These are phyloP conservation scores for Nakazawaea molendinolei DNA, from an alignment of 805 yeast species.

Conservation along the genomic window DNA sequence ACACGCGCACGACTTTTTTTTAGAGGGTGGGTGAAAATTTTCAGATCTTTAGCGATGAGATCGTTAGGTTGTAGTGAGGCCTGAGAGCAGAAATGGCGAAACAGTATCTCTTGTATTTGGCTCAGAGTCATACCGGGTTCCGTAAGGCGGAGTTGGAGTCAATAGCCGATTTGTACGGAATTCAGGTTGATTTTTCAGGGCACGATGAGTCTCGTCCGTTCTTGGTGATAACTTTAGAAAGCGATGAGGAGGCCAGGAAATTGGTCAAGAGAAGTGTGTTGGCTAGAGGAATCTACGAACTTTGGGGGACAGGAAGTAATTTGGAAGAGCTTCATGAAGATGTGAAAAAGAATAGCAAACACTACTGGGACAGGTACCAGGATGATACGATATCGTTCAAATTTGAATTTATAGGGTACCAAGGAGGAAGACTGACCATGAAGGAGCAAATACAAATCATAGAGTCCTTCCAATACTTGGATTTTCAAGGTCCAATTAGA, in stretches of 20 bases:
- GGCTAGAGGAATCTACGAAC: slow-evolving; percentile 70
- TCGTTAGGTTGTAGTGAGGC: not conserved
- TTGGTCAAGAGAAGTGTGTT: slow-evolving; percentile 65
- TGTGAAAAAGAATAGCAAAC: slow-evolving; percentile 27
- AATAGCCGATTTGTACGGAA: slow-evolving; percentile 56
- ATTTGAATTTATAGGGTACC: slow-evolving; percentile 75
- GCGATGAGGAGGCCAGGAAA: slow-evolving; percentile 59
- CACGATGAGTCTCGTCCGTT: slow-evolving; percentile 66
- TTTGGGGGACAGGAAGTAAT: slow-evolving; percentile 68
- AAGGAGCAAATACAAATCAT: slow-evolving; percentile 52
- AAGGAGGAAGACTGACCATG: slow-evolving; percentile 52
- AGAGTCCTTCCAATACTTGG: slow-evolving; percentile 65
- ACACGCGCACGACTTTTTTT: too few relatives aligned
- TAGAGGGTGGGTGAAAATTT: too few relatives aligned
- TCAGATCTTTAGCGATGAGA: slow-evolving; percentile 5
- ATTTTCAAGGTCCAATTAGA: slow-evolving; percentile 68
- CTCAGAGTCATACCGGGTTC: slow-evolving; percentile 77
- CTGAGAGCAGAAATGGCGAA: slow-evolving; percentile 27
- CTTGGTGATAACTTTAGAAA: slow-evolving; percentile 55
- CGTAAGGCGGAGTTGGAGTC: slow-evolving; percentile 81
- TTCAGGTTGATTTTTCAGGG: slow-evolving; percentile 51
- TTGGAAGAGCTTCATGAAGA: slow-evolving; percentile 52
- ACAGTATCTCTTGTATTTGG: slow-evolving; percentile 72
- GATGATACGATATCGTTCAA: slow-evolving; percentile 54
- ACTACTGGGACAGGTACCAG: slow-evolving; percentile 18